Evolutionary conservation across 2,329 filamentous ascomycete genomes (phyloP), one percentile per base, ranked within the genome.

Genomic region (Alternaria dauci): DNA sequence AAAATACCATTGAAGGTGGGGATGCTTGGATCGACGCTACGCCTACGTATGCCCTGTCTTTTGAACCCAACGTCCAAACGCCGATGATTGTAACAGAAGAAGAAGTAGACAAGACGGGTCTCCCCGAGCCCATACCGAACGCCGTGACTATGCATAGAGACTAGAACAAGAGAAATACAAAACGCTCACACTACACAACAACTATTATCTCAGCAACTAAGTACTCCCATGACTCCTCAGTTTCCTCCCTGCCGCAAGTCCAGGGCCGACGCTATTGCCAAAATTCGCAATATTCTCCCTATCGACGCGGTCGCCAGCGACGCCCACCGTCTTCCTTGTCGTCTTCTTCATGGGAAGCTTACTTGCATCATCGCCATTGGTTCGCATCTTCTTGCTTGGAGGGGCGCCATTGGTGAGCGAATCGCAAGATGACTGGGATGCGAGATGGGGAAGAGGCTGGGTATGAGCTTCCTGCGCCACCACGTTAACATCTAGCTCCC

Each of bases 401-500:
- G 81, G 79, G 11, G 62, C 63, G 16, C 74, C 67, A 50, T 65
- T 67, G 20, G 64, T 63, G 30, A 69, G 63, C 42, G 63, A 71
- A 46, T 76, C 76, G 43, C 63, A 70, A 11, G 66, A 70, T 14
- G 71, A 72, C 25, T 69, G 67, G 50, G 74, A 77, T 41, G 70
- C 61, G 55, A 79, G 73, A 60, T 51, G 52, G 52, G 72, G 71
- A 25, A 75, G 70, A 38, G 73, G 71, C 12, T 72, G 66, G 8
- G 73, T 74, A 50, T 73, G 73, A 48, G 67, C 69, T 43, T 75
- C 71, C 58, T 76, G 72, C 41, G 72, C 71, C 39, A 81, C 69
- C 50, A 79, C 70, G 59, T 84, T 84, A 78, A 82, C 76, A 67
- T 84, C 82, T n/a, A 84, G 73, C 65, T 84, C 82, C 53, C 82